Evolutionary conservation across 345 rosid species (phyloP), one percentile per base, ranked within the genome.

Genomic region (Gynandropsis gynandra): DNA sequence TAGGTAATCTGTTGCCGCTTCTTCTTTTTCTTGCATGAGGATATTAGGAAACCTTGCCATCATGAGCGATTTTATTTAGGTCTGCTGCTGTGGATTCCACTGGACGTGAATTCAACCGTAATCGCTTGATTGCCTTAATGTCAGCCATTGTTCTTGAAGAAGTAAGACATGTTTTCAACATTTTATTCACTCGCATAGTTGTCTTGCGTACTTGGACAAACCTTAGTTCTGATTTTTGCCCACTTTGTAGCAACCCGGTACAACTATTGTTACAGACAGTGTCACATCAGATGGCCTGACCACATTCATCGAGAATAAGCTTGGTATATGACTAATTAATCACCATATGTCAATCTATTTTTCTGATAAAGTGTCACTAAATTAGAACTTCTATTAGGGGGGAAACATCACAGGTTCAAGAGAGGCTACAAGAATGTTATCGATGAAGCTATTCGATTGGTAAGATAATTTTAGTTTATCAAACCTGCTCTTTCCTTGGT

Each of bases 1-100:
- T 74, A 83, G 97, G 99, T 92, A 62, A 27, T 9, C 12, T 48
- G 32, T 16, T 54, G 20, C 2, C 63, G 54, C 36, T 38, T 10
- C 37, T 17, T 63, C 13, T 58, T 42, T 29, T 4, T 35, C 44
- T 27, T 14, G 18, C 35, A 16, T 37, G n/a, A 54, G 27, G 20
- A 52, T 54, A 5, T 53, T 53, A 53, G 16, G 46, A 4, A 34
- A 31, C 15, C 17, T 33, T 5, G 5, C 66, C 66, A 33, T 40
- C 50, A 3, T 39, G 34, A 42, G 51, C 15, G 36, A 41, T 51
- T 64, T 66, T 16, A 13, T 56, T 19, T 54, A 88, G 99, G 77
- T 92, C 98, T 73, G 99, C 99, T 71, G 99, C 95, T 54, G 99
- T 92, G 74, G 99, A 92, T 74, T 81, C 95, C 50, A 44, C 77